A percentile compares a stretch with the other conserved stretches of the same genome.
Conservation (phyloP, 1,139 yeast species). For the Chernovozyma sophiae-reginae region DNA sequence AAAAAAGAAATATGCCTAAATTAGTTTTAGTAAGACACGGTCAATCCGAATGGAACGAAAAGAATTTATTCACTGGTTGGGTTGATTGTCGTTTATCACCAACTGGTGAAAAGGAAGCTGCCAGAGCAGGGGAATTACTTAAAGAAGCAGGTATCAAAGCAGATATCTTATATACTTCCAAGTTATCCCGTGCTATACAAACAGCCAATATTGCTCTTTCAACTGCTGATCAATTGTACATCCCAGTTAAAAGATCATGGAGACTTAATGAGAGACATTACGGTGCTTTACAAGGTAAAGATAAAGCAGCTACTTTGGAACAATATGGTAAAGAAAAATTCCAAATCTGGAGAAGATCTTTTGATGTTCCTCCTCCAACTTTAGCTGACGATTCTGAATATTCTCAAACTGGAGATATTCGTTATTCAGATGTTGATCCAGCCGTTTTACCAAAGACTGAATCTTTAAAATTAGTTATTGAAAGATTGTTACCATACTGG, state of each 20-base stretch:
- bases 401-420: conserved; percentile 81
- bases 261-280: conserved; percentile 98
- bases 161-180: conserved; percentile 87
- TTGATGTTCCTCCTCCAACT: conserved; percentile 93
- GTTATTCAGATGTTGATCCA: conserved; percentile 82
- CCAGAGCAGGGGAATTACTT: conserved; percentile 88
- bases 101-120: conserved; percentile 85
- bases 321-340: conserved; percentile 88
- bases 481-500: conserved; percentile 98
- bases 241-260: conserved; percentile 95
- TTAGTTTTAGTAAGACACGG: conserved; percentile 93
- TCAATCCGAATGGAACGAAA: conserved; percentile 98
- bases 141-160: conserved; percentile 83
- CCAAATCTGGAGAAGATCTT: conserved; percentile 98
- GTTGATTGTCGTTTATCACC: conserved; percentile 88
- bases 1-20: conserved; percentile 47
- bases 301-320: conserved; percentile 90
- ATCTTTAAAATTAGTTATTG: conserved; percentile 91
- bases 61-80: conserved; percentile 99
- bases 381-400: conserved; percentile 74
- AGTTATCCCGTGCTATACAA: conserved; percentile 93
- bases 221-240: conserved; percentile 82
- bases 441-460: conserved; percentile 89
- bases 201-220: conserved; percentile 95
- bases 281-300: conserved; percentile 98